Evolutionary conservation across 139 green algal genomes (phyloP), one percentile per base, ranked within the genome.

Genomic region (Tetradesmus obliquus): DNA sequence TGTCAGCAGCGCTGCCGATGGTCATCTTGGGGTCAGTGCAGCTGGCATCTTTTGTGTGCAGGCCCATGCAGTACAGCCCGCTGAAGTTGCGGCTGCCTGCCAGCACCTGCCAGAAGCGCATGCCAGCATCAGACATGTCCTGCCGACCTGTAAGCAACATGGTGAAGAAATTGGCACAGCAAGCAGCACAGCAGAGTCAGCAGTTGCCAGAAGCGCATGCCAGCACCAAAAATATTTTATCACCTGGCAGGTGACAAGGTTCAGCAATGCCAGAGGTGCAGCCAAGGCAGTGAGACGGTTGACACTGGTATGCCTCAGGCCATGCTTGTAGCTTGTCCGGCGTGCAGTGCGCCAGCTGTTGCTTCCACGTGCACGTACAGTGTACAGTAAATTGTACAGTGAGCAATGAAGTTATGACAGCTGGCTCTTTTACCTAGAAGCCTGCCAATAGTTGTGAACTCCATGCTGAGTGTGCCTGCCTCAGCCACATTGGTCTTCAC

Each of bases 381-480:
- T 45, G 32, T 45, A 45, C 32, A 45, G 32, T 45, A 45, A 45
- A 45, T 45, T 45, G 32, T 45, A 45, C 32, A 45, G 32, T 45
- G 32, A 45, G 32, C 32, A 1, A 45, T 45, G 32, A 45, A 45
- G 32, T 1, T 45, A 45, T 45, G 32, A 45, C 32, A 45, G 32
- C 32, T 45, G 32, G 32, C 32, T 45, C 32, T 45, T 82, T 58
- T 79, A 86, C 94, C 94, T 13, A 96, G 93, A 76, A 97, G 32
- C 6, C 93, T 88, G 13, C 92, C 88, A 2, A 89, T 57, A 0
- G 92, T 94, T 53, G 91, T 95, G 71, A 98, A 98, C 95, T 99
- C 97, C 94, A 99, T 91, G 32, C 93, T 93, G 45, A 99, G 93
- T 2, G 95, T 98, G 51, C 94, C 94, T 17, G 94, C 95, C 93